Base-by-base conservation (phyloP, 306 rosid species). In the Vigna angularis region DNA sequence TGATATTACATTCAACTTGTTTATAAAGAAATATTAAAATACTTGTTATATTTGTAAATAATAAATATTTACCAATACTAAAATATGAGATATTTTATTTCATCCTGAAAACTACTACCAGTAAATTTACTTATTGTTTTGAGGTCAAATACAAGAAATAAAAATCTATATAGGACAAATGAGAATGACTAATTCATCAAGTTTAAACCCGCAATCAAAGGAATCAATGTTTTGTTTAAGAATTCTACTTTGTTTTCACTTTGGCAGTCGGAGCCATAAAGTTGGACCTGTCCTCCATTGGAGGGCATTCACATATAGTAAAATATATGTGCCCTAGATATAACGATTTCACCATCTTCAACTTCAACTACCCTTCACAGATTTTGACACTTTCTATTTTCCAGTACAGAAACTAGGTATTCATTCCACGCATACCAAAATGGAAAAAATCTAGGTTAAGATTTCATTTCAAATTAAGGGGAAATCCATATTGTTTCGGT, bases 241-340 rank as follows among this genome's bases (percentile, higher is more conserved):
- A 9, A 30, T 53, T 36, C 18, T 32, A 12, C 38, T 36, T 32
- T 6, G 11, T 34, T 24, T 36, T 15, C 5, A 13, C 42, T 51
- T 52, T 18, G n/a, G 24, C 55, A 52, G 24, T 52, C 24, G 61
- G 75, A 56, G 75, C 70, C 67, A 70, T 20, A 56, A 77, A 77
- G 49, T 77, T 77, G 81, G 69, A 67, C 75, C 74, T 12, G 57
- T n/a, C 66, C 18, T 32, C 18, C 50, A 30, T 28, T 8, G 50
- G 34, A 47, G 38, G 44, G 13, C 30, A 36, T 8, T 57, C 56
- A 56, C 22, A 4, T 38, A 34, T 64, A 64, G 14, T 16, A 40
- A 16, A 17, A 53, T 2, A 6, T 36, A 45, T 12, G 50, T 45
- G 49, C 22, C 22, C 11, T 57, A 8, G 32, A 2, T 30, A n/a